Evolutionary conservation across 805 yeast genomes (phyloP), one percentile per base, ranked within the genome.

Genomic region (Candida caryicola): DNA sequence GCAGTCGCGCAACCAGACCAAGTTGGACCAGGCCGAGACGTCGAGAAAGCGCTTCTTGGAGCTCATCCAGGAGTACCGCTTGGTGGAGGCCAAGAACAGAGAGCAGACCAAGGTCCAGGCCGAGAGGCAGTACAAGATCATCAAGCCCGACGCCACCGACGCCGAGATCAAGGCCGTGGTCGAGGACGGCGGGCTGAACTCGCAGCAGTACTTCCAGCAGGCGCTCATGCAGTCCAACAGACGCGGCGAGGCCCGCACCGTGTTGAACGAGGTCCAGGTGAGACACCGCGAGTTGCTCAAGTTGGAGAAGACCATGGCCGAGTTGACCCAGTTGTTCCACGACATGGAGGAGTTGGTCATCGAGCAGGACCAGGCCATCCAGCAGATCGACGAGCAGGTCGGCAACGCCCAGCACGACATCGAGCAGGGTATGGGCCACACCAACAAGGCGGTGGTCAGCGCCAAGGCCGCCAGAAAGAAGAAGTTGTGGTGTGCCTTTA

Each of bases 301-400:
- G 71, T 83, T 93, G 65, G 98, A 91, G 67, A 82, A 87, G 68
- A 84, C 96, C 43, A 89, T 93, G 85, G 88, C 91, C 26, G 99
- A 93, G 66, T 78, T 93, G 65, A 86, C 95, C 29, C 95, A 87
- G 70, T 77, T 93, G 60, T 89, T 93, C 73, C 85, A 84, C 56
- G 98, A 93, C 60, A 87, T 93, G 93, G 97, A 93, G 67, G 86
- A 86, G 58, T 73, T 93, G 66, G 97, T 91, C 33, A 88, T 91
- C 51, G 96, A 90, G 67, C 98, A 93, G 71, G 96, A 90, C 64
- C 88, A 79, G 51, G 81, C 84, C 45, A 82, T 93, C 50, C 85
- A 82, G 57, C 85, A 81, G 56, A 80, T 88, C 47, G 89, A 89
- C 59, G 80, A 85, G 50, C 83, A 86, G 54, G 85, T 90, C 45